A percentile compares a stretch with the other conserved stretches of the same genome.
Evolutionary conservation across 2,329 filamentous ascomycete genomes (phyloP).

Genomic region (Fusarium sp.): DNA sequence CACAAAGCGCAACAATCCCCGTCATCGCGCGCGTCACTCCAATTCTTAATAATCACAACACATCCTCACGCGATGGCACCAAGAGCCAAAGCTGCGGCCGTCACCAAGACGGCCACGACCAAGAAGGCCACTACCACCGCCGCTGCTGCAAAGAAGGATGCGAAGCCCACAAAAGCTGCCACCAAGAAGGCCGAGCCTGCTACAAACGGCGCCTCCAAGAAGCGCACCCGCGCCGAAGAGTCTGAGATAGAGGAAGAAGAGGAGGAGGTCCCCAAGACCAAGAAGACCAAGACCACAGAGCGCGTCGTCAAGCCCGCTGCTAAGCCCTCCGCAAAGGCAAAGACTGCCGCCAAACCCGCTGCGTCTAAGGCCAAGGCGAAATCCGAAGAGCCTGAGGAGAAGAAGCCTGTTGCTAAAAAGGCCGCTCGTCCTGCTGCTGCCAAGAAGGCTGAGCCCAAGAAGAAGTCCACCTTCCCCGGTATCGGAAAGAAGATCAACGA

Average conservation of each 20-base stretch:
- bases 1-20: neutral
- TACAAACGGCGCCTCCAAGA: constrained; percentile 45
- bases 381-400: constrained; percentile 59
- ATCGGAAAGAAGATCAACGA: constrained; percentile 78
- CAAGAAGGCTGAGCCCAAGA: constrained; percentile 39
- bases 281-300: constrained; percentile 47
- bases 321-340: constrained; percentile 46
- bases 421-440: constrained; percentile 19
- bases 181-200: constrained; percentile 41
- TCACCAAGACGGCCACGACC: constrained; percentile 45
- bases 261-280: constrained; percentile 45
- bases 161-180: constrained; percentile 41
- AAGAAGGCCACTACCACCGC: constrained; percentile 44
- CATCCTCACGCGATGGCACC: constrained; percentile 50
- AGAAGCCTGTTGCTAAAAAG: constrained; percentile 52
- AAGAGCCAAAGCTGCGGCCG: constrained; percentile 46
- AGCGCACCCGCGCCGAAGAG: constrained; percentile 46
- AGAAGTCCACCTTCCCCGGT: constrained; percentile 56
- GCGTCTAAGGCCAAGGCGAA: constrained; percentile 48
- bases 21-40: constrained; percentile 21
- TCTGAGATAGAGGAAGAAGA: constrained; percentile 46
- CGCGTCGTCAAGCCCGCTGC: constrained; percentile 47
- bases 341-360: constrained; percentile 37
- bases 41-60: constrained; percentile 19
- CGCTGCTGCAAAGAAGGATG: constrained; percentile 43